phyloP scores from a whole-genome alignment of 1,284 basidiomycete genomes.

The Cutaneotrichosporon mucoides region DNA sequence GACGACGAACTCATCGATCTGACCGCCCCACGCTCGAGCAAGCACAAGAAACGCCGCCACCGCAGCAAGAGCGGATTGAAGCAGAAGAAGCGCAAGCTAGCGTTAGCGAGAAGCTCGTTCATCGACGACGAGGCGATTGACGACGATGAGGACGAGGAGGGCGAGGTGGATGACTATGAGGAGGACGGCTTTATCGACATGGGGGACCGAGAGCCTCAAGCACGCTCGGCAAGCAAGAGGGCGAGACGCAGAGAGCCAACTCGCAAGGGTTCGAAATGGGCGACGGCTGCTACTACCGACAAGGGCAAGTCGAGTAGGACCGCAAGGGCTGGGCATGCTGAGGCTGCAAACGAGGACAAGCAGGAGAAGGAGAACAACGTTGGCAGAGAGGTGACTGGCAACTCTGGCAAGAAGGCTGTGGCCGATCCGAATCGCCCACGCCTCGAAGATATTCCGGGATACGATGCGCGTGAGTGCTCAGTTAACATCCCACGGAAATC shows the following conservation, averaged over 20 bases:
- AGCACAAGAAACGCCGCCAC: not conserved
- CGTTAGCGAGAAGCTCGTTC: not conserved
- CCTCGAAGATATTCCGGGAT: too few species aligned
- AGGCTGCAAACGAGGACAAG: too few species aligned
- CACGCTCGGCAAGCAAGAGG: not conserved
- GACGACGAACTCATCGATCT: constrained; percentile 13
- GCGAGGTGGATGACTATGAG: not conserved
- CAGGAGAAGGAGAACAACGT: too few species aligned
- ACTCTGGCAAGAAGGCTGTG: too few species aligned
- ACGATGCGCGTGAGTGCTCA: too few species aligned
- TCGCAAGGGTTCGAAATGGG: not conserved
- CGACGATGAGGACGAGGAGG: constrained; percentile 1
- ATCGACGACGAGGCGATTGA: constrained; percentile 9
- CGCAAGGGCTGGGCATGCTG: too few species aligned
- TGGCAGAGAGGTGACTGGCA: too few species aligned
- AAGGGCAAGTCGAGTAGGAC: too few species aligned
- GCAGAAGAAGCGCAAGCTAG: not conserved
- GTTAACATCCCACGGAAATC: too few species aligned
- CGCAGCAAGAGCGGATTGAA: not conserved
- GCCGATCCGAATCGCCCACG: too few species aligned
- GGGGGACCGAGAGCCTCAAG: not conserved
- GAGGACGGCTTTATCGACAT: not conserved
- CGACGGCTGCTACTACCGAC: not conserved
- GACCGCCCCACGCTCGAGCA: not conserved
- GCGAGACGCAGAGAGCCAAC: not conserved